A percentile compares a stretch with the other conserved stretches of the same genome.
These are phyloP conservation scores for Umbilicaria muhlenbergii DNA, from an alignment of 495 filamentous ascomycete species.

Conservation along the genomic window DNA sequence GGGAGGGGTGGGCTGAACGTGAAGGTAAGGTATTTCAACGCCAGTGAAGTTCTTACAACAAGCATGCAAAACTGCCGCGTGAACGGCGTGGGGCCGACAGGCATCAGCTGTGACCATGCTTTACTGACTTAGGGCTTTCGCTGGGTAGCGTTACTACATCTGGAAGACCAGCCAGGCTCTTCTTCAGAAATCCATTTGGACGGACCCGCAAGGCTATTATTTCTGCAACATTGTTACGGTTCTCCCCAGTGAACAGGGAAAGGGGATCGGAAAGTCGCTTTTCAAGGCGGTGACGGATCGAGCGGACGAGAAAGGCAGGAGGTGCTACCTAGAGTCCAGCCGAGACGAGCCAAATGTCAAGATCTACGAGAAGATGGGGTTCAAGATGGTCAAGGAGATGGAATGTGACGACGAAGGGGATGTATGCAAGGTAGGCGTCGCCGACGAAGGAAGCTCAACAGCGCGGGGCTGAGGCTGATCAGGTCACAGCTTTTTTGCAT, in stretches of 20 bases:
- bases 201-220: conserved; percentile 45
- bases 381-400: conserved; percentile 43
- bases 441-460: too few species aligned
- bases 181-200: conserved; percentile 41
- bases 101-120: conserved; percentile 10
- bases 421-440: conserved; percentile 14
- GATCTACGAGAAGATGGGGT: conserved; percentile 53
- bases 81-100: too few species aligned
- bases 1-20: conserved; percentile 49
- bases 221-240: conserved; percentile 58
- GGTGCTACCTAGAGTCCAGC: conserved; percentile 51
- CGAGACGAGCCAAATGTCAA: conserved; percentile 44
- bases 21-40: too few species aligned
- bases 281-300: conserved; percentile 39
- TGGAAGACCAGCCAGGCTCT: conserved; percentile 45
- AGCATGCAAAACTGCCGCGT: too few species aligned
- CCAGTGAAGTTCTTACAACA: too few species aligned
- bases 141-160: conserved; percentile 38
- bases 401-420: conserved; percentile 43
- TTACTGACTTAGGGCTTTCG: neutral
- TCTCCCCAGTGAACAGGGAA: conserved; percentile 38
- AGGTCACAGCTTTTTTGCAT: too few species aligned
- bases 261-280: conserved; percentile 41
- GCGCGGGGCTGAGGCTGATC: too few species aligned
- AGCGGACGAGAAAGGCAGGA: conserved; percentile 42